Base-by-base conservation (phyloP, 331 rosid genomes). In the Rhamnella rubrinervis region DNA sequence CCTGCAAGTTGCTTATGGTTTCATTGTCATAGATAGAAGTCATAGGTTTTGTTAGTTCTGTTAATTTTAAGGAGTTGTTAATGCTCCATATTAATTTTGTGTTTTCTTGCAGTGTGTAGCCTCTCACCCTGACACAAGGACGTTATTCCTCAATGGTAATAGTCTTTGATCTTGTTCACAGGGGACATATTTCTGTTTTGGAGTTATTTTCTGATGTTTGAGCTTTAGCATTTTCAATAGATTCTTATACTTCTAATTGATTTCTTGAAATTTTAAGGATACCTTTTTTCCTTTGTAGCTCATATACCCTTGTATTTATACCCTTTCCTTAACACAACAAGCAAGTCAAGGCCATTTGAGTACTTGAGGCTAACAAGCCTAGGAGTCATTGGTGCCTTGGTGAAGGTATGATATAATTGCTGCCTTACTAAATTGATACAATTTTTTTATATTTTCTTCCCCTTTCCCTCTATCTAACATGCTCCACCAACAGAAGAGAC, bases 341-440 rank as follows among this genome's bases (percentile, higher is more conserved):
- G 83, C 80, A 85, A 76, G 86, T 85, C 87, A 38, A 81, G 87
- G 70, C 97, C 90, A 4, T 90, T 88, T 49, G 98, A 93, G 77
- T 75, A 83, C 90, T 79, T 93, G 83, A 86, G 98, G 69, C 86
- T 93, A 52, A 80, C 98, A 58, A 88, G 95, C 79, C 85, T 93
- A 52, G 97, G 98, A 63, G 97, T 93, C 75, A 90, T 93, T 71
- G 97, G 96, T 68, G 98, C 96, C 59, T 73, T 93, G 67, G 97
- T 88, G 79, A 93, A 93, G 98, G 97, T 93, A 82, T 72, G 67
- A 8, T 63, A 15, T 50, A 70, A 44, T 68, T 59, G 8, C 19
- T 19, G 14, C 61, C 25, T 59, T 46, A 10, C 31, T 40, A 5
- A n/a, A 56, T 41, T 70, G 12, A 26, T 23, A 11, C 62, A 9